Conservation (phyloP, 257 asterid species). For the Solanum bulbocastanum region DNA sequence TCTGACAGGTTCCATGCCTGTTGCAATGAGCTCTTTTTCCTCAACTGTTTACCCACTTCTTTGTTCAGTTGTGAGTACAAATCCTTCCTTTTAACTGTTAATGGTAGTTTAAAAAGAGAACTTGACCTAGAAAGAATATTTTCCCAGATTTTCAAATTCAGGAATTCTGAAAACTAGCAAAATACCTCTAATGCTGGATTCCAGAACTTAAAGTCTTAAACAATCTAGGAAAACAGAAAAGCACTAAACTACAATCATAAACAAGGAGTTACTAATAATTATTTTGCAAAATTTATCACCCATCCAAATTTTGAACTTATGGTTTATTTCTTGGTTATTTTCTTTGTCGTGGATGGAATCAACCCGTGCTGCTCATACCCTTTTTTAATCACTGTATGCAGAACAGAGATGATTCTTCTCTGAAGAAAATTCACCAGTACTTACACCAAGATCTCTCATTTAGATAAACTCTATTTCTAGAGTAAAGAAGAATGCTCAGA, state of each 20-base stretch:
- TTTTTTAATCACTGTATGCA: background rate
- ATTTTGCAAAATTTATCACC: background rate
- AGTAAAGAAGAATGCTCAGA: background rate
- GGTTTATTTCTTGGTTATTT: background rate
- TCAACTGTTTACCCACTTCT: background rate
- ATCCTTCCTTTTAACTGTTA: background rate
- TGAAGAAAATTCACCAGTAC: background rate
- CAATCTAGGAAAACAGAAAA: background rate
- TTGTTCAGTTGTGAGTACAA: background rate
- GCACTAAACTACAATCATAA: background rate
- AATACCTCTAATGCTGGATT: background rate
- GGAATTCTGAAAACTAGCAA: background rate
- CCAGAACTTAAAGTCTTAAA: background rate
- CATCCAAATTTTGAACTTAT: background rate
- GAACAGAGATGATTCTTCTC: background rate
- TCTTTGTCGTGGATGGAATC: background rate
- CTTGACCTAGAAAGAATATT: background rate
- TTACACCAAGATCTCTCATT: background rate
- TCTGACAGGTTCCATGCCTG: background rate
- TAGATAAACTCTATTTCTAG: background rate
- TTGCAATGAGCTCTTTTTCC: background rate
- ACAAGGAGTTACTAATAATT: background rate
- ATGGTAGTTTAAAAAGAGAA: background rate
- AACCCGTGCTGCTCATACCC: background rate
- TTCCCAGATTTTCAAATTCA: background rate